Evolutionary conservation across 495 filamentous ascomycete species (phyloP), one percentile per base, ranked within the genome.

Genomic region (Schizothecium vesticola): DNA sequence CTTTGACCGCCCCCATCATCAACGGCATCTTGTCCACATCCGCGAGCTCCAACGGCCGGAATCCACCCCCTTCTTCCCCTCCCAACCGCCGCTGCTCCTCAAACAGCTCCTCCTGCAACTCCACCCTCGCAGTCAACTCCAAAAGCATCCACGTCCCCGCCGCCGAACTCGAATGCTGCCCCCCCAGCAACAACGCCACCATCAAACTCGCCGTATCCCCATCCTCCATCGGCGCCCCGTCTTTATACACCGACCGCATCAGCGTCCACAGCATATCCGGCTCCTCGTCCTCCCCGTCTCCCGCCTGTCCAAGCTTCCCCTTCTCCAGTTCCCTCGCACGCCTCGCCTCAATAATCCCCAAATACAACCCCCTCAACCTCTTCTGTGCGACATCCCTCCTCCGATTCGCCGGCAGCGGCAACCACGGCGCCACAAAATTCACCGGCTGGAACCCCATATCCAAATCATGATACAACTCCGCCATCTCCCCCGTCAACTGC

Each of bases 141-240:
- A 90, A 83, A 70, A 91, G 78, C 61, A 90, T 88, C 88, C 88
- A 91, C 24, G 86, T 82, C 69, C 83, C 85, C 33, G 87, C 86
- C 7, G 88, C 85, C 21, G 89, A 88, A 2, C 88, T 89, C 0
- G 88, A 89, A 78, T 91, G 89, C 68, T 91, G 89, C 22, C 89
- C 89, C 16, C 86, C 89, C 88, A 91, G 90, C 3, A 91, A 77
- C n/a, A 91, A 80, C 0, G 88, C 87, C 72, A 91, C 91, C 89
- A 91, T 91, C 82, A 91, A 88, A 69, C 90, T 88, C 5, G 89
- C 89, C 59, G 91, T 85, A 66, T 91, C 88, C 36, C 84, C 78
- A 71, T 91, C 89, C 6, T 88, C 84, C 2, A 90, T 76, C 0
- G 80, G 80, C 12, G 74, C 82, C 56, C 89, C 89, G 68, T 90